These are phyloP conservation scores for Eragrostis curvula DNA, from an alignment of 176 grass and related monocot genomes.

Conservation along the genomic window DNA sequence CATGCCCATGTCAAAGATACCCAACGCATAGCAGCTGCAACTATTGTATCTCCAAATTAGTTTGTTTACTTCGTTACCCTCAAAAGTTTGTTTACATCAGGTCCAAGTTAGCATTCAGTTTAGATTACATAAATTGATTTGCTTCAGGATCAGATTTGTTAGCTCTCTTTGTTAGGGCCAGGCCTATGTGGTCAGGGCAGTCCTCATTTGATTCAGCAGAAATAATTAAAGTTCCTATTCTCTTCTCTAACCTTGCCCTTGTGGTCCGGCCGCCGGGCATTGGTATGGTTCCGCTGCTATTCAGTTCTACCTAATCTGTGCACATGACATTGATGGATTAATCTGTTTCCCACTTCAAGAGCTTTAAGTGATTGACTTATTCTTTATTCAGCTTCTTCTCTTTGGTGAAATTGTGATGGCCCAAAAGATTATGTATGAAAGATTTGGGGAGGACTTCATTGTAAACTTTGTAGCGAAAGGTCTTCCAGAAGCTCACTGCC, in stretches of 20 bases:
- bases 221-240: background rate
- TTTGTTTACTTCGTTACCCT: background rate
- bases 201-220: background rate
- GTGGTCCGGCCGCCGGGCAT: background rate
- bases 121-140: background rate
- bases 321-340: background rate
- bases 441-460: constrained; percentile 80
- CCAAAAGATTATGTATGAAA: constrained; percentile 99
- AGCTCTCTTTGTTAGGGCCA: background rate
- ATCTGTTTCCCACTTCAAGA: background rate
- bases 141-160: background rate
- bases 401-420: constrained; percentile 96
- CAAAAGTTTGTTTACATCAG: background rate
- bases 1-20: background rate
- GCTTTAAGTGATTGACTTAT: constrained; percentile 32
- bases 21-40: background rate
- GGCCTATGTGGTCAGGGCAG: background rate
- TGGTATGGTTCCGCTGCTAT: background rate
- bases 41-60: background rate
- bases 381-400: constrained; percentile 64
- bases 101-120: background rate
- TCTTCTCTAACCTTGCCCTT: background rate
- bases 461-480: constrained; percentile 71
- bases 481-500: constrained; percentile 75
- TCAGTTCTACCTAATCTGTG: background rate